Evolutionary conservation across 2,329 filamentous ascomycete species (phyloP).

Genomic region (Purpureocillium lavendulum): DNA sequence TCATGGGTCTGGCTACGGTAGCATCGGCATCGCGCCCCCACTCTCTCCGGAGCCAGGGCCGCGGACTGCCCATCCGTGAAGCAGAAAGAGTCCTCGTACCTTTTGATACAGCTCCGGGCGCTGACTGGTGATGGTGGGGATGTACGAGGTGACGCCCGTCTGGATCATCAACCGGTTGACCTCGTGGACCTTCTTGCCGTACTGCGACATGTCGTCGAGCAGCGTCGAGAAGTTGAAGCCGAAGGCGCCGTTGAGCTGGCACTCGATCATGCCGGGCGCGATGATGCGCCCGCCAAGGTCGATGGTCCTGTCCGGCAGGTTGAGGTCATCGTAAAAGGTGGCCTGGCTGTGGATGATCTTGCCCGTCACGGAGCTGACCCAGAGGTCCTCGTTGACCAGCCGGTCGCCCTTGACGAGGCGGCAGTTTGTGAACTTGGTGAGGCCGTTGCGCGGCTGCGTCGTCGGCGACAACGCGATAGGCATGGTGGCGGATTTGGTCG

Average conservation of each 20-base stretch:
- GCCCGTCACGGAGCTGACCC: constrained; percentile 74
- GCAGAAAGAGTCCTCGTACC: constrained; percentile 19
- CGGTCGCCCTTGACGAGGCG: constrained; percentile 60
- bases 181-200: constrained; percentile 62
- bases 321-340: constrained; percentile 59
- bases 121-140: constrained; percentile 80
- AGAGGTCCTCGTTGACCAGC: constrained; percentile 73
- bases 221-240: constrained; percentile 86
- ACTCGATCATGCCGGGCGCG: constrained; percentile 80
- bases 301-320: constrained; percentile 64
- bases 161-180: constrained; percentile 64
- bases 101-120: constrained; percentile 73
- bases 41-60: no score
- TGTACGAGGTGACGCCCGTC: constrained; percentile 81
- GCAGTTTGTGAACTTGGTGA: constrained; percentile 89
- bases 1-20: not conserved
- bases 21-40: not conserved
- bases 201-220: constrained; percentile 58
- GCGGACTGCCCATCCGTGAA: not conserved
- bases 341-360: constrained; percentile 69
- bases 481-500: constrained; percentile 31
- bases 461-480: constrained; percentile 36
- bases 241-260: constrained; percentile 85
- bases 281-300: constrained; percentile 78
- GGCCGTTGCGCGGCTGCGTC: constrained; percentile 35